phyloP scores from a whole-genome alignment of 106 monocot genomes.

The Gastrodia elata region DNA sequence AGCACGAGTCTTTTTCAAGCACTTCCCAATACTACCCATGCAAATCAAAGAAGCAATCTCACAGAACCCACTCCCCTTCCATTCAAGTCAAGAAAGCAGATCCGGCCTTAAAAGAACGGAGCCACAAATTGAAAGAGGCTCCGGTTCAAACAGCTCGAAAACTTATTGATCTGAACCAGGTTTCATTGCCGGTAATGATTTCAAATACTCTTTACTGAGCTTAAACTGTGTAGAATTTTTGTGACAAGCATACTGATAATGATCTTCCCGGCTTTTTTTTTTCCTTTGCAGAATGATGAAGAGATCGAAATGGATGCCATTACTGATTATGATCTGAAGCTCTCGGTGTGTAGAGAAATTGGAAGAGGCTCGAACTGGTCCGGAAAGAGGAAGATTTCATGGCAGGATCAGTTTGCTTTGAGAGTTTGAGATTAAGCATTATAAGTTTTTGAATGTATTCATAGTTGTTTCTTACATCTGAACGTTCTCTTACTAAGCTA shows the following conservation, averaged over 20 bases:
- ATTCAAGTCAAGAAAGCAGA: conserved; percentile 12
- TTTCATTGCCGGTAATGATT: conserved; percentile 33
- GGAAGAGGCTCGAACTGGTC: conserved; percentile 22
- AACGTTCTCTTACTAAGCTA: background rate
- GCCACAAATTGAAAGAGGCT: conserved; percentile 19
- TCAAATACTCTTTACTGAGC: background rate
- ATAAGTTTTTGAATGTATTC: too few relatives aligned
- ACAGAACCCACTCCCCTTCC: conserved; percentile 4
- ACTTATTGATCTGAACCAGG: conserved; percentile 56
- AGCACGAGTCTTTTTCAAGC: conserved; percentile 27
- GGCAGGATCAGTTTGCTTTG: conserved; percentile 74
- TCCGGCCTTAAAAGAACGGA: conserved; percentile 11
- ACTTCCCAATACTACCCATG: conserved; percentile 15
- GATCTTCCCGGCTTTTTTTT: background rate
- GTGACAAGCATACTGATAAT: conserved; percentile 3
- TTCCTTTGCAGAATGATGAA: conserved; percentile 35
- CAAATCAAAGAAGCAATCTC: conserved; percentile 21
- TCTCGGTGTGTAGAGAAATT: conserved; percentile 37
- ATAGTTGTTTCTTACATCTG: too few relatives aligned
- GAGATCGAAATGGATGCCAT: conserved; percentile 23
- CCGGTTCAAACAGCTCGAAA: conserved; percentile 15
- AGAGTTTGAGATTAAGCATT: too few relatives aligned
- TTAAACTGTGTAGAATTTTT: background rate
- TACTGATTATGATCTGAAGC: conserved; percentile 19
- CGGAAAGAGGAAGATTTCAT: conserved; percentile 71